A percentile compares a stretch with the other conserved stretches of the same genome.
These are phyloP conservation scores for Colletotrichum salicis DNA, from an alignment of 2,329 filamentous ascomycete species.

Conservation along the genomic window DNA sequence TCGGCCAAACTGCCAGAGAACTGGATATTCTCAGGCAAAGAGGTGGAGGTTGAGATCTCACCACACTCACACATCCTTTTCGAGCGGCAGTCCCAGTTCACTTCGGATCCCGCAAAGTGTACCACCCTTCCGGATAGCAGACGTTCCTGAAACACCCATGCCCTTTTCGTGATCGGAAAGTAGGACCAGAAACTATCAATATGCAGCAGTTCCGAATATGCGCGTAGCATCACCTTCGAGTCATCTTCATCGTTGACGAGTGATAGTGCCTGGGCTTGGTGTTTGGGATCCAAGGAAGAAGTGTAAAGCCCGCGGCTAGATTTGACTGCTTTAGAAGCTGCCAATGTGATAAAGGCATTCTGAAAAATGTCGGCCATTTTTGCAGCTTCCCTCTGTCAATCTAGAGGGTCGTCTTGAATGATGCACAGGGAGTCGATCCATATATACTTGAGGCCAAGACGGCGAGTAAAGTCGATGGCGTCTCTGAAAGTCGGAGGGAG, in stretches of 20 bases:
- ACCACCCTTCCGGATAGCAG: constrained; percentile 41
- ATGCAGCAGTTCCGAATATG: too few species aligned
- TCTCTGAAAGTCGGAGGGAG: constrained; percentile 30
- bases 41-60: too few species aligned
- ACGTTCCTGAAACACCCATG: constrained; percentile 45
- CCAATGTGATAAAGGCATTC: constrained; percentile 19
- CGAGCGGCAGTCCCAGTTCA: too few species aligned
- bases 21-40: too few species aligned
- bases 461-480: constrained; percentile 22
- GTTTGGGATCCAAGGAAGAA: too few species aligned
- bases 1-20: too few species aligned
- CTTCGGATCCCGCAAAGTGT: constrained; percentile 36
- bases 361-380: constrained; percentile 26
- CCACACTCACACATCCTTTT: too few species aligned
- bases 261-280: too few species aligned
- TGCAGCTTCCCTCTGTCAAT: constrained; percentile 33
- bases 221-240: too few species aligned
- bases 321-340: neutral
- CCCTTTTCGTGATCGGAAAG: constrained; percentile 32
- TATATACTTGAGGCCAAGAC: constrained; percentile 34
- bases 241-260: neutral
- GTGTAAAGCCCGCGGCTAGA: neutral
- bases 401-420: constrained; percentile 34
- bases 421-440: constrained; percentile 39
- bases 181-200: neutral